Base-by-base conservation (phyloP, 176 grass and related monocot species). In the Oryza nivara region DNA sequence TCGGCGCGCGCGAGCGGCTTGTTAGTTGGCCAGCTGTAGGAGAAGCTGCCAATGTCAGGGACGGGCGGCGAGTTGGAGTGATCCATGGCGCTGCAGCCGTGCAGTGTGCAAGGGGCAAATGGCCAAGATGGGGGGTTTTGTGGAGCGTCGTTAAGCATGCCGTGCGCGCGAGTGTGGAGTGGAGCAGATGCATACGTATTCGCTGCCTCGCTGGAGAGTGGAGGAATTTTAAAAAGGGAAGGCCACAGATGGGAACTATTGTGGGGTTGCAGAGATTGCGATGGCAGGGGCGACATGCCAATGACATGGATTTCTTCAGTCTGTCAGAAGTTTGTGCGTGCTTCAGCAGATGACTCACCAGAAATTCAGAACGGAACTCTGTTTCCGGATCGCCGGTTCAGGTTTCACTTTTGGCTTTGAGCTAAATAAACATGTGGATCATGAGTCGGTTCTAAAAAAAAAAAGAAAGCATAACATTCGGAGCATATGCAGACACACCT, bases 11-110 rank as follows among this genome's bases (percentile, higher is more conserved):
- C 63, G 34, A 47, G 4, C 5, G 83, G 82, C 19, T 46, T 74
- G 83, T 64, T 78, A 15, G 79, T 73, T 26, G 83, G 76, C 92
- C 92, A 94, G 74, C 83, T 85, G 26, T 82, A 69, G 46, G 81
- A 91, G 74, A 91, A 89, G 86, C 80, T 94, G 44, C 86, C 92
- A 67, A 77, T 76, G 49, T 72, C 75, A 41, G 78, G 68, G 72
- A 77, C 60, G 72, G 67, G 41, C 10, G 67, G 65, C 10, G 54
- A 77, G 49, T 20, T 25, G 19, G 30, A 41, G 63, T 54, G 34
- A 58, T 89, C 84, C 86, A 94, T 89, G n/a, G 60, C 26, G 60
- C 25, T 8, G 69, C 66, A 38, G 32, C 40, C 40, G 36, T 38
- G 36, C 5, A 38, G 36, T 13, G 22, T 51, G 58, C 43, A 35